Base-by-base conservation (phyloP, 1,139 yeast species). In the Suhomyces guaymorum region DNA sequence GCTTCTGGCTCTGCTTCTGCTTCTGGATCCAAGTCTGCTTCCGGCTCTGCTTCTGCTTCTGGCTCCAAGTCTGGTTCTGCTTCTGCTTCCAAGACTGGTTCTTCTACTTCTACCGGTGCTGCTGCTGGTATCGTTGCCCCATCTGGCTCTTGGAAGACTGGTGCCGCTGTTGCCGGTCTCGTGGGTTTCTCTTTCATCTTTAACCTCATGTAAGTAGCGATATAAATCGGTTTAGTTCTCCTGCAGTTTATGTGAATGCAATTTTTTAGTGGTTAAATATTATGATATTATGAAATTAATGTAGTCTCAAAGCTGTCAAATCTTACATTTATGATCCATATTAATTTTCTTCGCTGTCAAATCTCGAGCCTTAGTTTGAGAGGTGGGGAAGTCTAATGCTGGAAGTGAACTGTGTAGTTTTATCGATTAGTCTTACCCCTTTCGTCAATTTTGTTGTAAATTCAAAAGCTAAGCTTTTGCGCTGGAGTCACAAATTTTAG, bases 121-220 rank as follows among this genome's bases (percentile, higher is more conserved):
- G 44, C 44, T 29, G 38, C 35, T 19, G 21, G 35, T 35, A 38
- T 46, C 26, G 28, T 33, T 35, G 36, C 49, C 19, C 57, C 55
- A 16, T 26, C 54, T 20, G 59, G 63, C 22, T 56, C 64, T 37
- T 68, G 73, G 75, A 70, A 70, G 56, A 64, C 55, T 52, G 60
- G 70, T 23, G 56, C 57, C 33, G 63, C 62, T 15, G 57, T 70
- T 27, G 66, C 63, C 30, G 67, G 65, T 35, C 37, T 70, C 35
- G 57, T 70, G 38, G 73, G 71, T 28, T 42, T 57, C 43, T 58
- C 71, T 27, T 64, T 68, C 45, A 34, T 67, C 27, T 52, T 63
- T 46, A 65, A 64, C 52, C 39, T 64, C 35, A 39, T 57, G 48
- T 66, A 58, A 53, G 27, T 24, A 11, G n/a, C 8, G n/a, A 22